phyloP scores from a whole-genome alignment of 495 filamentous ascomycete genomes.

The Penicillium arizonense region DNA sequence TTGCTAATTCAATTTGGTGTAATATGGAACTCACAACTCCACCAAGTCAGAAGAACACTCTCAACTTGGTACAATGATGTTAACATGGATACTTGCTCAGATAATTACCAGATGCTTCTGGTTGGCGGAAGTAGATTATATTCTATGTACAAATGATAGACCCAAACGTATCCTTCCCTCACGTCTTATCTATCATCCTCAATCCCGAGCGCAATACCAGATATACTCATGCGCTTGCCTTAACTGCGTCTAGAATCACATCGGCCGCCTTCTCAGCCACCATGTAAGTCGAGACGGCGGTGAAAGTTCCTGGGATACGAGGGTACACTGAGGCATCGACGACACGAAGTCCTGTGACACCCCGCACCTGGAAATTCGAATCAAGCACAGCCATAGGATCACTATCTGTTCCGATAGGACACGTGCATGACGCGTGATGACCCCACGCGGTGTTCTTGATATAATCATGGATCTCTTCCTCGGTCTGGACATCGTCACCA shows the following conservation, averaged over 20 bases:
- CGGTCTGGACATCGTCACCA: slow-evolving; percentile 33
- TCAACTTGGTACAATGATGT: no score
- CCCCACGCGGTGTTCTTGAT: slow-evolving; percentile 55
- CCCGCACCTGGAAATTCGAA: slow-evolving; percentile 54
- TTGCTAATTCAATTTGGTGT: neutral
- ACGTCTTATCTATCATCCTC: no score
- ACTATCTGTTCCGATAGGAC: slow-evolving; percentile 52
- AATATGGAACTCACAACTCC: no score
- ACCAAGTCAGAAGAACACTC: no score
- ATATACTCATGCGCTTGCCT: neutral
- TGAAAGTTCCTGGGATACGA: slow-evolving; percentile 58
- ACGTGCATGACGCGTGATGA: slow-evolving; percentile 60
- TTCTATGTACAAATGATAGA: neutral
- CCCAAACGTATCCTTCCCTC: neutral
- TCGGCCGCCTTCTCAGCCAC: slow-evolving; percentile 63
- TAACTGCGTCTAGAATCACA: slow-evolving; percentile 4
- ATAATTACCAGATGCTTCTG: no score
- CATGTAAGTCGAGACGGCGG: slow-evolving; percentile 58
- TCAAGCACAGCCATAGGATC: slow-evolving; percentile 62
- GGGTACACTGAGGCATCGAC: slow-evolving; percentile 63
- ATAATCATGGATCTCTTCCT: slow-evolving; percentile 46
- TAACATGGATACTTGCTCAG: no score
- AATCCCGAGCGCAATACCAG: no score
- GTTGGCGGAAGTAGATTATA: no score
- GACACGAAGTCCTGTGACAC: slow-evolving; percentile 52